Base-by-base conservation (phyloP, 108 stramenopile genomes). In the Chaetoceros muelleri region DNA sequence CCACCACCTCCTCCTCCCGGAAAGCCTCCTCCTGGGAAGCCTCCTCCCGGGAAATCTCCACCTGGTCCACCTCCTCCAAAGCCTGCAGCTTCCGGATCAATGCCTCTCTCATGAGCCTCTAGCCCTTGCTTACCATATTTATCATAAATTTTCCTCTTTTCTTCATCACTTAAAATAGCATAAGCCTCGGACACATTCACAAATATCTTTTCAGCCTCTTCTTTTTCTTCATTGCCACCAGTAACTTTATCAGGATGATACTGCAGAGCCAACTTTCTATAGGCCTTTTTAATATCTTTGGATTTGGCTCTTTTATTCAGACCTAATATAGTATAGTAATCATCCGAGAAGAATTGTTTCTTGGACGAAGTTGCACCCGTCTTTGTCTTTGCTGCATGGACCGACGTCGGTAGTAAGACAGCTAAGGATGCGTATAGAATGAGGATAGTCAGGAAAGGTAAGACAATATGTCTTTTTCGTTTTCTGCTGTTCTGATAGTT, bases 81-180 rank as follows among this genome's bases (percentile, higher is more conserved):
- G 3, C 83, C 83, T 55, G 72, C 74, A 30, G 59, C 58, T 45
- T 74, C 67, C 3, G 87, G 87, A 80, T 90, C 80, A 30, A 72
- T 60, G 27, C 83, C 90, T 30, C 66, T 64, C 46, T 80, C 85
- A 30, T 65, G 54, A 44, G 72, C 78, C 64, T 82, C 84, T 25
- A 93, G 50, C 34, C 89, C 89, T 55, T 77, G 66, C 49, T 88
- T 78, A 0, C 90, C 86, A 60, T 86, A 85, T 46, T 82, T 70
- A 48, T 93, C 90, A 60, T 88, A 93, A 7, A 86, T 69, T 52
- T 85, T 72, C 52, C 80, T 73, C 46, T 93, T 93, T 54, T 93
- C 78, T 8, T 85, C 81, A 53, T 93, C 86, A 53, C 67, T 67
- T 23, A 93, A 52, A 1, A 93, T 69, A 44, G 77, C 77, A 52